Percentiles rank a stretch among this genome's conserved stretches.
Evolutionary conservation across 2,329 filamentous ascomycete species (phyloP).

Genomic region (Endocalyx cinctus): DNA sequence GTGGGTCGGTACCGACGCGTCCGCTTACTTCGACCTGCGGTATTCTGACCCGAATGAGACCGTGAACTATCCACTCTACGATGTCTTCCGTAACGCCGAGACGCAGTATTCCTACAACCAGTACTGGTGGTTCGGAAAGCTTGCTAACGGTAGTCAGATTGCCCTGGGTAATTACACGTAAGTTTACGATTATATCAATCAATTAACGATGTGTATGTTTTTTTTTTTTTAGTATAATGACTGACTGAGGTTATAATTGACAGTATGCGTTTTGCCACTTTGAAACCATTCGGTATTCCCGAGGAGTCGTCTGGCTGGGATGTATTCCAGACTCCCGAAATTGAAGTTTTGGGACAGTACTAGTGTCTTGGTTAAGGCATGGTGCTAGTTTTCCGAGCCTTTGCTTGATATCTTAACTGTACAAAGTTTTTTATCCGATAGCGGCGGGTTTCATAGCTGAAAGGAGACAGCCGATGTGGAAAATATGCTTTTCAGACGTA

Average conservation of each 20-base stretch:
- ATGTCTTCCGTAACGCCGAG: conserved; percentile 12
- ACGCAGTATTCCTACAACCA: conserved; percentile 1
- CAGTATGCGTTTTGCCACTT: conserved; percentile 16
- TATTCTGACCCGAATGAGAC: conserved; percentile 18
- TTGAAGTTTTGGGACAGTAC: conserved; percentile 15
- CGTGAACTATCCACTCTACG: conserved; percentile 16
- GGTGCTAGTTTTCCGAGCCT: not conserved
- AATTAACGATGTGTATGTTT: no score
- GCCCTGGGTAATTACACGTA: conserved; percentile 14
- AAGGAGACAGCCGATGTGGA: not conserved
- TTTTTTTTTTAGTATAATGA: no score
- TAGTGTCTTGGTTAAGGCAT: conserved; percentile 2
- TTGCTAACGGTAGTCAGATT: conserved; percentile 14
- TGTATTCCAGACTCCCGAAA: conserved; percentile 12
- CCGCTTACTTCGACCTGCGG: conserved; percentile 13
- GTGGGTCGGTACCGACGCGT: conserved; percentile 11
- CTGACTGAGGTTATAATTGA: not conserved
- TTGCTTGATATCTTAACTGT: not conserved
- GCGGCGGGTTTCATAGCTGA: no score
- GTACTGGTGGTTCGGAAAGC: conserved; percentile 14
- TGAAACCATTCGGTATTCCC: conserved; percentile 13
- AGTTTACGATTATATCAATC: no score
- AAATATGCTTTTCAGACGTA: not conserved
- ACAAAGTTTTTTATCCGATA: no score
- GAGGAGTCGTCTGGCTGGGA: conserved; percentile 11